A percentile compares a stretch with the other conserved stretches of the same genome.
phyloP scores from a whole-genome alignment of 176 grass and related monocot species.

The Phoenix roebelenii region DNA sequence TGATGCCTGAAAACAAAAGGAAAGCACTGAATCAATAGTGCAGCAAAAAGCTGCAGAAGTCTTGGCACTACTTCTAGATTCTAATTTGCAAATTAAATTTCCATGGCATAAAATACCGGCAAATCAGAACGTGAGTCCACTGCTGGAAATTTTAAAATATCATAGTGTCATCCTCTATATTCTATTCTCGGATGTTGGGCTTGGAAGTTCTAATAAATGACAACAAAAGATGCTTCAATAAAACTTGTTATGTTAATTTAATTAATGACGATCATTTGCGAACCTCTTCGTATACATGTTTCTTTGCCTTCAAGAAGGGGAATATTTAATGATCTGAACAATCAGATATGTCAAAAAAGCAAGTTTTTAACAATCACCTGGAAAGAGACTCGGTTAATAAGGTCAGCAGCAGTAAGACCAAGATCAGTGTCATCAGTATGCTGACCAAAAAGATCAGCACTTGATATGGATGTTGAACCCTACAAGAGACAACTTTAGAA shows the following conservation, averaged over 20 bases:
- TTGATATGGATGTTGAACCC: slow-evolving; percentile 85
- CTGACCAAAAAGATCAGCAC: slow-evolving; percentile 82
- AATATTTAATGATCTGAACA: background rate
- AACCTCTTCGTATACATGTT: background rate
- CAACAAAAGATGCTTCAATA: no score
- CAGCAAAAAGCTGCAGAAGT: background rate
- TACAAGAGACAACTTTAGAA: slow-evolving; percentile 8
- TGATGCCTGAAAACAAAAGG: slow-evolving; percentile 40
- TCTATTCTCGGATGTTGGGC: no score
- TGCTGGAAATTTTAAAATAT: no score
- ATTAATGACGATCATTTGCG: no score
- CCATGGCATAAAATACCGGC: no score
- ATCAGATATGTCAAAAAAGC: background rate
- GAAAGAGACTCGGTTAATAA: slow-evolving; percentile 79
- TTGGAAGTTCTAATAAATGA: no score
- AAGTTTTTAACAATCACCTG: slow-evolving; percentile 36
- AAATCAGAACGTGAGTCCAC: no score
- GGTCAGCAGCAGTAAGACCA: slow-evolving; percentile 55
- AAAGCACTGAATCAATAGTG: background rate
- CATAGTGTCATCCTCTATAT: no score
- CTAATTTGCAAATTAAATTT: no score
- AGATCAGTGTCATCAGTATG: slow-evolving; percentile 26
- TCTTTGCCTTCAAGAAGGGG: background rate
- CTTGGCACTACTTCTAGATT: no score
- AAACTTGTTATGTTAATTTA: no score